A percentile compares a stretch with the other conserved stretches of the same genome.
Conservation (phyloP, 2,329 filamentous ascomycete species). For the Colletotrichum falcatum region DNA sequence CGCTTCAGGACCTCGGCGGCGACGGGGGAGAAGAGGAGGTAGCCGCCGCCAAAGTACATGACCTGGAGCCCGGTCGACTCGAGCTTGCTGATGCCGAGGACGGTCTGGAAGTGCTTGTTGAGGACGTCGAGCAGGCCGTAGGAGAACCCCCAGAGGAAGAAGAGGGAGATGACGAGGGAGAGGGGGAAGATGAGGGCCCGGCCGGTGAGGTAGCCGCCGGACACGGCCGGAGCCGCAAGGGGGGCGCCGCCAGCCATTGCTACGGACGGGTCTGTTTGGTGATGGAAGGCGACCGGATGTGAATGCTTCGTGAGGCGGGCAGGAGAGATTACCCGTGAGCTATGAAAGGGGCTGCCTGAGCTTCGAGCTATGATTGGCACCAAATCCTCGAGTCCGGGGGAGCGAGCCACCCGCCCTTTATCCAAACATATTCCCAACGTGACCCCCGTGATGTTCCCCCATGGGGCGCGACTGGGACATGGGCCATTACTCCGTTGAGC, state of each 20-base stretch:
- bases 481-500: slow-evolving; percentile 5
- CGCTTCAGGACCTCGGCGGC: slow-evolving; percentile 56
- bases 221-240: slow-evolving; percentile 50
- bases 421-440: slow-evolving; percentile 12
- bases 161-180: slow-evolving; percentile 56
- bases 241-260: slow-evolving; percentile 57
- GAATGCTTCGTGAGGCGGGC: not conserved
- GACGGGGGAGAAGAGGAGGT: slow-evolving; percentile 54
- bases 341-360: slow-evolving; percentile 4
- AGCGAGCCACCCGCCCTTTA: slow-evolving; percentile 13
- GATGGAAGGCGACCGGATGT: not conserved
- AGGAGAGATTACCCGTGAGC: not conserved
- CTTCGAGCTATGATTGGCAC: slow-evolving; percentile 25
- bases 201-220: slow-evolving; percentile 54
- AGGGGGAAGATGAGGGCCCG: slow-evolving; percentile 60
- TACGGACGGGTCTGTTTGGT: not conserved
- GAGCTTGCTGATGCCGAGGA: slow-evolving; percentile 57
- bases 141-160: slow-evolving; percentile 42
- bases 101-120: slow-evolving; percentile 63
- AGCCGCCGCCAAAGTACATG: slow-evolving; percentile 54
- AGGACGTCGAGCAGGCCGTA: slow-evolving; percentile 46
- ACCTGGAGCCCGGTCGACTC: slow-evolving; percentile 57
- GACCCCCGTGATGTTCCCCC: slow-evolving; percentile 7
- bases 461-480: slow-evolving; percentile 19
- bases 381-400: slow-evolving; percentile 7